Evolutionary conservation across 495 filamentous ascomycete species (phyloP).

Genomic region (Xylaria bambusicola): DNA sequence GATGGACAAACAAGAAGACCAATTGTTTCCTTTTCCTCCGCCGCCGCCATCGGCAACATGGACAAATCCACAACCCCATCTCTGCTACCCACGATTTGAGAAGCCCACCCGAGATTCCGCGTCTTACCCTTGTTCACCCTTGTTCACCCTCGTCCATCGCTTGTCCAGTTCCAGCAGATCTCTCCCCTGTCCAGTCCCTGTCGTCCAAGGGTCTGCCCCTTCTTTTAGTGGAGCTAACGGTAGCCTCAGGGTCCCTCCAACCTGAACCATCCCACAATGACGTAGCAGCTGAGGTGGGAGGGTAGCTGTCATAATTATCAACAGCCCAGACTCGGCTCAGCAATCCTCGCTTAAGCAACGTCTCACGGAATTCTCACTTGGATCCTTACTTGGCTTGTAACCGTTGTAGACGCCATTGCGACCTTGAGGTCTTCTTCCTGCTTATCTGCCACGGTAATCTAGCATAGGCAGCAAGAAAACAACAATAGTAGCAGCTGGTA

Average conservation of each 20-base stretch:
- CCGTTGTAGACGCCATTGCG: background rate
- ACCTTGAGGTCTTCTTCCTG: background rate
- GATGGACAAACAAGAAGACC: too few species aligned
- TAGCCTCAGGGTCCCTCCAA: constrained; percentile 17
- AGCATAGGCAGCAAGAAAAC: background rate
- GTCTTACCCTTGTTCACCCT: background rate
- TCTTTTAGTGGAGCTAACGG: background rate
- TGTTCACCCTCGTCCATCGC: too few species aligned
- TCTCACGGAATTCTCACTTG: background rate
- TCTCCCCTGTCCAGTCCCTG: background rate
- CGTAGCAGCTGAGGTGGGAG: background rate
- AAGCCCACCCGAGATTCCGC: background rate
- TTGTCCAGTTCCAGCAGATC: too few species aligned
- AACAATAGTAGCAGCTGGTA: background rate
- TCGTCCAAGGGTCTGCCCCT: constrained; percentile 13
- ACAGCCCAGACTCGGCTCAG: background rate
- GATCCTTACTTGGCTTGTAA: background rate
- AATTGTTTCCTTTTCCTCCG: background rate
- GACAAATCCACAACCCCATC: constrained; percentile 4
- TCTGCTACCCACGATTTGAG: background rate
- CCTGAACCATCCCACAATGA: constrained; percentile 6
- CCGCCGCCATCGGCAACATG: background rate
- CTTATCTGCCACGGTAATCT: background rate
- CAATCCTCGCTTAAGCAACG: constrained; percentile 1
- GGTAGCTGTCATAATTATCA: too few species aligned